These are phyloP conservation scores for Betula pendula DNA, from an alignment of 306 rosid genomes.

Conservation along the genomic window DNA sequence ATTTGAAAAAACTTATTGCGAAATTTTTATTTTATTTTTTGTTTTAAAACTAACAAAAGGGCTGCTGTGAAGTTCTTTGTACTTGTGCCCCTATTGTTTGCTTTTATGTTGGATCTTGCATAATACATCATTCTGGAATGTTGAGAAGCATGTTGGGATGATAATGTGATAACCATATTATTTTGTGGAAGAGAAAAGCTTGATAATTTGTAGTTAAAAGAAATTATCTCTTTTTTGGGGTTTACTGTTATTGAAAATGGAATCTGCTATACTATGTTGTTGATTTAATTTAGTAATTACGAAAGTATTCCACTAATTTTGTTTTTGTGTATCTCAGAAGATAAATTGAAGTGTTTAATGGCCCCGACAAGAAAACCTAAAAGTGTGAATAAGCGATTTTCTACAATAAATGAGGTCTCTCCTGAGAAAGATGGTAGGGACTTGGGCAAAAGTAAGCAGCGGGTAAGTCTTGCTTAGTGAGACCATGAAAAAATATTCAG, in stretches of 20 bases:
- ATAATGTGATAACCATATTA: not conserved
- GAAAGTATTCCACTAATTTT: not conserved
- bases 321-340: constrained; percentile 34
- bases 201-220: not conserved
- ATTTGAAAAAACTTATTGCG: not conserved
- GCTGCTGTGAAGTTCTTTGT: not conserved
- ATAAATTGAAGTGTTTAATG: constrained; percentile 36
- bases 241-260: not conserved
- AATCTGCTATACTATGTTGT: not conserved
- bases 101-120: not conserved
- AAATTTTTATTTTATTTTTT: not conserved
- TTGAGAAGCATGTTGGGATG: not conserved
- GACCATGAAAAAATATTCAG: not conserved
- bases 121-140: not conserved
- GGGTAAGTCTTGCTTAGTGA: constrained; percentile 38
- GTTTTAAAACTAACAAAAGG: not conserved
- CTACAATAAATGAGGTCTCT: constrained; percentile 46
- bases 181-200: not conserved
- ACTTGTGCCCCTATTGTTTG: not conserved
- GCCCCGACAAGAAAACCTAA: constrained; percentile 65
- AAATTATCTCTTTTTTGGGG: not conserved
- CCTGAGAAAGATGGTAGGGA: constrained; percentile 54
- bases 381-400: constrained; percentile 47
- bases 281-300: not conserved
- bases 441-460: constrained; percentile 51